Evolutionary conservation across 2,329 filamentous ascomycete species (phyloP).

Genomic region (Colletotrichum higginsianum): DNA sequence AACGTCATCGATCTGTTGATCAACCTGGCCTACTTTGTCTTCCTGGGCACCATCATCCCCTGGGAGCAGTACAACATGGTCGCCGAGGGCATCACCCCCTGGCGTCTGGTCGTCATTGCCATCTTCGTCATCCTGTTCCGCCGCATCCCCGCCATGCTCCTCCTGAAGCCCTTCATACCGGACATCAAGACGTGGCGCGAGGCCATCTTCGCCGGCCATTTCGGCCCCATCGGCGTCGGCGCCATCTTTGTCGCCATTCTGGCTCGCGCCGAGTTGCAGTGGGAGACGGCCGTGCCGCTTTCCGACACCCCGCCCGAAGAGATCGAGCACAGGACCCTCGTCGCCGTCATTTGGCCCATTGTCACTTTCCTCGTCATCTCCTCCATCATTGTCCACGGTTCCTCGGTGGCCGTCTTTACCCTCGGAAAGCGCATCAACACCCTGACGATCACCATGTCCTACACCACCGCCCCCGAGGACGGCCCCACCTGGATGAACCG

Average conservation of each 20-base stretch:
- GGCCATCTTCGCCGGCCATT: constrained; percentile 95
- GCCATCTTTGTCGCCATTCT: constrained; percentile 96
- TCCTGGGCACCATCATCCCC: constrained; percentile 95
- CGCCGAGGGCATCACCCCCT: constrained; percentile 82
- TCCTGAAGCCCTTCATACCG: constrained; percentile 91
- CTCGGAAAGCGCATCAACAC: constrained; percentile 99
- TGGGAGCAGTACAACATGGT: constrained; percentile 91
- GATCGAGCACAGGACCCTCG: constrained; percentile 75
- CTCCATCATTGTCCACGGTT: constrained; percentile 96
- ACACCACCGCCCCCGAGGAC: constrained; percentile 90
- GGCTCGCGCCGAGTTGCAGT: constrained; percentile 91
- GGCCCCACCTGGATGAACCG: constrained; percentile 96
- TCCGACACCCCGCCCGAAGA: constrained; percentile 70
- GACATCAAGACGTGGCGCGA: constrained; percentile 99
- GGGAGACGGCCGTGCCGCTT: constrained; percentile 80
- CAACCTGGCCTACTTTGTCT: constrained; percentile 98
- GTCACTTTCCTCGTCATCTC: constrained; percentile 93
- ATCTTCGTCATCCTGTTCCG: constrained; percentile 95
- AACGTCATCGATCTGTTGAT: constrained; percentile 98
- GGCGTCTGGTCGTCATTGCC: constrained; percentile 94
- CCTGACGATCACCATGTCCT: constrained; percentile 93
- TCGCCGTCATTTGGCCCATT: constrained; percentile 95
- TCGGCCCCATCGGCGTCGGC: constrained; percentile 96
- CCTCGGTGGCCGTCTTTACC: constrained; percentile 98
- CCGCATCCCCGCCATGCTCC: constrained; percentile 94